These are phyloP conservation scores for Cryptosporidium canis DNA, from an alignment of 169 alveolate genomes.

Conservation along the genomic window DNA sequence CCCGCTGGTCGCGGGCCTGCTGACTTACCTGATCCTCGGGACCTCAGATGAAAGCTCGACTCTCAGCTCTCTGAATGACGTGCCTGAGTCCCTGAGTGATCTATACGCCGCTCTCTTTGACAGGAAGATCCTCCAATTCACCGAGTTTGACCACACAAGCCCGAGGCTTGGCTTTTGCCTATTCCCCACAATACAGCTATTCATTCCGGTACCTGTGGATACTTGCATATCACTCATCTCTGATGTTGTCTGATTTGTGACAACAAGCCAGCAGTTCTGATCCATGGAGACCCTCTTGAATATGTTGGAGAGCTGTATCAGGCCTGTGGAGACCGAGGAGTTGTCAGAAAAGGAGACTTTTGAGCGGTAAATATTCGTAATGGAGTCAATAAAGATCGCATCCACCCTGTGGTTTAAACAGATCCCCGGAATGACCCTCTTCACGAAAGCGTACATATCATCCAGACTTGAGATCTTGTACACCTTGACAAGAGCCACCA, in stretches of 20 bases:
- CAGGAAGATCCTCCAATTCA: constrained; percentile 54
- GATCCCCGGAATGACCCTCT: constrained; percentile 19
- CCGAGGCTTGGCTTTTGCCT: constrained; percentile 48
- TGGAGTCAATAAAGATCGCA: constrained; percentile 54
- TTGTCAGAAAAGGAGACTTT: constrained; percentile 45
- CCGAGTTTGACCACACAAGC: constrained; percentile 52
- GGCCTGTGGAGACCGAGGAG: constrained; percentile 19
- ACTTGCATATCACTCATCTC: constrained; percentile 1
- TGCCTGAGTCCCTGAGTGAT: neutral
- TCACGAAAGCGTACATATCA: neutral
- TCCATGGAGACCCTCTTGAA: constrained; percentile 41
- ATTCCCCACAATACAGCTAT: no score
- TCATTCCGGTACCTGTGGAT: neutral
- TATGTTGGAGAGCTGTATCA: constrained; percentile 30
- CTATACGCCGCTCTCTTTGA: neutral
- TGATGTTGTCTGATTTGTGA: constrained; percentile 62
- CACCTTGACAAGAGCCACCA: constrained; percentile 13
- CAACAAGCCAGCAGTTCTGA: constrained; percentile 45
- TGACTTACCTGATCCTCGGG: constrained; percentile 51
- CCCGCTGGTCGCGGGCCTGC: neutral
- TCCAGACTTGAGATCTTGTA: neutral
- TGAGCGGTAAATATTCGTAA: constrained; percentile 43
- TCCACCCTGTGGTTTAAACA: constrained; percentile 35
- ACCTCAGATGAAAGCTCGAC: constrained; percentile 43
- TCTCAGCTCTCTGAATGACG: constrained; percentile 5